Base-by-base conservation (phyloP, 768 basidiomycete genomes). In the Hygrocybe coccinea region DNA sequence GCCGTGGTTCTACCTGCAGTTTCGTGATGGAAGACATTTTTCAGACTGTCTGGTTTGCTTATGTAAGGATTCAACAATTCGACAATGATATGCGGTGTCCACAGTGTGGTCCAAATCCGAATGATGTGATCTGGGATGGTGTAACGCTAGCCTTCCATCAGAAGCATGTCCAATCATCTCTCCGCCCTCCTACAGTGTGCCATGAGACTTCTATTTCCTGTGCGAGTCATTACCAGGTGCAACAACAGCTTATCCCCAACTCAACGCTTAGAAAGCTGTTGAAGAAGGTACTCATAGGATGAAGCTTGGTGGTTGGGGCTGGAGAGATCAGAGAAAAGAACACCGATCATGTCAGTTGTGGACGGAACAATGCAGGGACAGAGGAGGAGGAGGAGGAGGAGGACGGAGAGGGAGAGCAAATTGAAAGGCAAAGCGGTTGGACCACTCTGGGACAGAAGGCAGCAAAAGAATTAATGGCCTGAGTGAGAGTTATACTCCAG, bases 31-130 rank as follows among this genome's bases (percentile, higher is more conserved):
- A 49, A 22, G 14, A 22, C 8, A 35, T 49, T 6, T 33, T 49
- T 29, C 48, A 22, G 14, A 9, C 48, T 11, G 24, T 33, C 8
- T 49, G 48, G 48, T 49, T 49, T 21, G 8, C 48, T 6, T 49
- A 25, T 49, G 48, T 49, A 8, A 10, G 24, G 12, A 8, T 49
- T 8, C 48, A n/a, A n/a, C n/a, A n/a, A n/a, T n/a, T n/a, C n/a
- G n/a, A n/a, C n/a, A n/a, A n/a, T n/a, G n/a, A n/a, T 36, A 66
- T 66, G 65, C 25, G 5, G 6, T 66, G 65, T 49, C 52, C 57
- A 3, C 34, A 11, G 4, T 66, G 63, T 52, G 62, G 65, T 14
- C 61, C 60, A 35, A 49, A 8, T 9, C 61, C 62, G 0, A 43
- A 58, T 8, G 56, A 55, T 25, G 53, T 56, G 0, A 63, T 63